phyloP scores from a whole-genome alignment of 2,329 filamentous ascomycete genomes.

The Trichoderma asperellum region DNA sequence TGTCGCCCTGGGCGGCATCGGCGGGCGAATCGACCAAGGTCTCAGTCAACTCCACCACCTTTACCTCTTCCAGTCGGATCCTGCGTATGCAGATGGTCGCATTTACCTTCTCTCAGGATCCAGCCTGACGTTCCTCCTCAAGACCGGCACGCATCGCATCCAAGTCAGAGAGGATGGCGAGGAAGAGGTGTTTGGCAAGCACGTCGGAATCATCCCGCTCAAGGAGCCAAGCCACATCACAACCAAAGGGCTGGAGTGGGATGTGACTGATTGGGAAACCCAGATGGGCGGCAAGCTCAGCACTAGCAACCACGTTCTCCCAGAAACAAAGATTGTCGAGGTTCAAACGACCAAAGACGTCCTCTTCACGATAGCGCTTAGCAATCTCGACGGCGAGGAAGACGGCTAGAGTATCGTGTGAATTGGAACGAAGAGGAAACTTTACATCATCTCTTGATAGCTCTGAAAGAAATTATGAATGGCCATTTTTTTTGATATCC shows the following conservation, averaged over 20 bases:
- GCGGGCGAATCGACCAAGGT: conserved; percentile 90
- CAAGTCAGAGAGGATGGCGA: conserved; percentile 58
- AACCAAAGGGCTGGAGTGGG: conserved; percentile 85
- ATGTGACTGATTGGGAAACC: conserved; percentile 80
- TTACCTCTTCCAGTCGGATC: conserved; percentile 62
- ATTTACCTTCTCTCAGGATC: conserved; percentile 82
- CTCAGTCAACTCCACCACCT: conserved; percentile 88
- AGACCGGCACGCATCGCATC: conserved; percentile 68
- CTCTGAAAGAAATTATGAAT: conserved; percentile 21
- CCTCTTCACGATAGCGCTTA: conserved; percentile 74
- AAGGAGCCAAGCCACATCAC: conserved; percentile 78
- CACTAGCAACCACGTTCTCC: conserved; percentile 77
- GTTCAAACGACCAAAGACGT: conserved; percentile 67
- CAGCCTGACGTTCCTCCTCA: conserved; percentile 82
- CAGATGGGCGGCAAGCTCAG: conserved; percentile 73
- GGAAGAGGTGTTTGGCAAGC: conserved; percentile 67
- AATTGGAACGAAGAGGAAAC: neutral
- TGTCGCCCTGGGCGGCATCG: conserved; percentile 82
- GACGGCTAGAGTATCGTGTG: conserved; percentile 33
- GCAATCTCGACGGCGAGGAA: conserved; percentile 43
- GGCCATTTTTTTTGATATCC: conserved; percentile 19
- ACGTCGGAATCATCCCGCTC: conserved; percentile 85
- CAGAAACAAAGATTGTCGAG: conserved; percentile 61
- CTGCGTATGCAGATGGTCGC: conserved; percentile 55
- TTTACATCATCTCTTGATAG: conserved; percentile 17